Evolutionary conservation across 495 filamentous ascomycete genomes (phyloP), one percentile per base, ranked within the genome.

Genomic region (Podospora anserina): DNA sequence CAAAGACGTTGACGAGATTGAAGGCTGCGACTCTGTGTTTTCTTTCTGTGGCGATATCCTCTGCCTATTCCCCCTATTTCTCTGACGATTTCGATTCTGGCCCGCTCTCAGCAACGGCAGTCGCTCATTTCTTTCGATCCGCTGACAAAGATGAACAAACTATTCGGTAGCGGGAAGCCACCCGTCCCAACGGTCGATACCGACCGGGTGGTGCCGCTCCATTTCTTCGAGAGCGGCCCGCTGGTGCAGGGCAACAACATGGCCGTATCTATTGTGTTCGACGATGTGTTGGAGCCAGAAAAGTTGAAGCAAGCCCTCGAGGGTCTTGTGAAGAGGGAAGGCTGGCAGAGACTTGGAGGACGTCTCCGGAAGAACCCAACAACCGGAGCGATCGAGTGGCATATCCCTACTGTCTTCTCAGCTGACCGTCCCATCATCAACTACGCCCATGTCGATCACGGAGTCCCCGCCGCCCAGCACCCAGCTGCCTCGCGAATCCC

Each of bases 221-320:
- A 81, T 66, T 76, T 75, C 28, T 74, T 77, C 57, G 81, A 83
- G 64, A 76, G 79, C 68, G 78, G 76, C n/a, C 66, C 70, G 44
- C 65, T 79, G 18, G 75, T 71, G 11, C 75, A 78, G 55, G 74
- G 68, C 3, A 72, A 79, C 66, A 75, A 82, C 65, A 72, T 81
- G 64, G 74, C 79, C 44, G 77, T 73, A 11, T 77, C 74, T 57
- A 72, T 83, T 32, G 76, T 75, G 2, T 84, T 86, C 44, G 79
- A 86, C 66, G 81, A 84, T 30, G 79, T 85, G 26, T 73, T 86
- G 0, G 82, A 84, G 65, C 70, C 79, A 1, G 70, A 76, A 28
- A 79, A 73, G 19, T 74, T 84, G 20, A 69, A 73, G 1, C 11
- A 9, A 3, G 69, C 79, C 1, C 71, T 84, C 1, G 74, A 77